Evolutionary conservation across 2,329 filamentous ascomycete genomes (phyloP).

Genomic region (Parafenestella ontariensis): DNA sequence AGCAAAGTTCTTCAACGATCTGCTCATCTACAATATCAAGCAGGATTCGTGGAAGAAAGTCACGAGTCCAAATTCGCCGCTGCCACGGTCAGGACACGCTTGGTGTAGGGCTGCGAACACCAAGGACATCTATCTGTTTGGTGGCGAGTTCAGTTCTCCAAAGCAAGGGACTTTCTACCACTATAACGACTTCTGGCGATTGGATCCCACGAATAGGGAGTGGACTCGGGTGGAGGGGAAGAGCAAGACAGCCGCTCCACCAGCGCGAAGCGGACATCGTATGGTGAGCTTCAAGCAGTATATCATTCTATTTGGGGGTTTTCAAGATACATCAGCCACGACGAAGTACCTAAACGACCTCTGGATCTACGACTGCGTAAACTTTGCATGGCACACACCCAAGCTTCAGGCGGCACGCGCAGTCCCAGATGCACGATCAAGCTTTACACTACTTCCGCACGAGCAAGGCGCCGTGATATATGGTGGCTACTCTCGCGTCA

Average conservation of each 20-base stretch:
- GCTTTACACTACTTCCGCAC: conserved; percentile 89
- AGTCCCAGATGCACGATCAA: conserved; percentile 89
- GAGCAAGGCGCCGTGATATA: conserved; percentile 89
- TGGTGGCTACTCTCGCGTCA: conserved; percentile 92
- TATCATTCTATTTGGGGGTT: conserved; percentile 93
- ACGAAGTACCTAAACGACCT: conserved; percentile 93
- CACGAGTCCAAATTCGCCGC: conserved; percentile 87
- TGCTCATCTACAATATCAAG: conserved; percentile 76
- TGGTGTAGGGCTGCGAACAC: conserved; percentile 91
- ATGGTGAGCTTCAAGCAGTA: conserved; percentile 99
- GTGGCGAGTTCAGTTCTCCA: conserved; percentile 93
- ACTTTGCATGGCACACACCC: conserved; percentile 84
- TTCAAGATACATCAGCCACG: conserved; percentile 94
- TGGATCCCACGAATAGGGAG: conserved; percentile 83
- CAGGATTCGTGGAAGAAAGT: conserved; percentile 90
- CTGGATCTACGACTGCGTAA: conserved; percentile 93
- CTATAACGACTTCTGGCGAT: conserved; percentile 97
- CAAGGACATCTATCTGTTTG: conserved; percentile 87
- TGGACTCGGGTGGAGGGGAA: conserved; percentile 88
- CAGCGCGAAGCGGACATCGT: conserved; percentile 87
- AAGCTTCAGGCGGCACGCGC: conserved; percentile 77
- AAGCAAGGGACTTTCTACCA: conserved; percentile 99
- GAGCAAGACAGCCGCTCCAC: conserved; percentile 79
- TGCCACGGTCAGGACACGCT: conserved; percentile 91
- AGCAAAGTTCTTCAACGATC: conserved; percentile 73